Conservation (phyloP, 345 rosid genomes). For the Zanthoxylum bungeanum region DNA sequence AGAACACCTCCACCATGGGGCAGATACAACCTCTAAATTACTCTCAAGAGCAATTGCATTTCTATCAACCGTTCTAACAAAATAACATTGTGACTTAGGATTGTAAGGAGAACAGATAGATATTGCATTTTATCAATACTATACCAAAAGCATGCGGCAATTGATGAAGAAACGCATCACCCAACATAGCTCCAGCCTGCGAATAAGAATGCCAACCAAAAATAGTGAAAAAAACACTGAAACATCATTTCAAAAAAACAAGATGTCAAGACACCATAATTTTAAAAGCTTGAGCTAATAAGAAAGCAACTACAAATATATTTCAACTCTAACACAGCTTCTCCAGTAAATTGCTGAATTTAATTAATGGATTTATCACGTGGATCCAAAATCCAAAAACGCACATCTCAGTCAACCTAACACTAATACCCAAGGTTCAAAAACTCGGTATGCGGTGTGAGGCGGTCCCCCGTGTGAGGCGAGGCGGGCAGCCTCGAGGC, state of each 20-base stretch:
- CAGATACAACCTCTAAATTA: neutral
- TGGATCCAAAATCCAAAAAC: neutral
- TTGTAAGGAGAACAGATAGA: neutral
- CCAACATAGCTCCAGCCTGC: constrained; percentile 98
- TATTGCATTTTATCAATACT: constrained; percentile 7
- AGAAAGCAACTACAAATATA: neutral
- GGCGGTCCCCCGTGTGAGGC: too few species aligned
- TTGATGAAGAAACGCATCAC: constrained; percentile 99
- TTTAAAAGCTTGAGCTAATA: neutral
- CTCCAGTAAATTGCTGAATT: neutral
- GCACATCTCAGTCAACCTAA: neutral
- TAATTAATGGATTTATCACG: neutral
- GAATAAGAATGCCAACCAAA: constrained; percentile 19
- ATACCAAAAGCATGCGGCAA: constrained; percentile 98
- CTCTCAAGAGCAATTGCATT: neutral
- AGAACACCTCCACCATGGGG: neutral
- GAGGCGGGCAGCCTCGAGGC: too few species aligned
- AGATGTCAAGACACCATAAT: neutral
- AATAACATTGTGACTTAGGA: neutral
- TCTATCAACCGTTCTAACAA: neutral
- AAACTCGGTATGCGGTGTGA: too few species aligned
- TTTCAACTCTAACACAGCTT: neutral
- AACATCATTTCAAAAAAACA: too few species aligned
- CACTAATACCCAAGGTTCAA: too few species aligned
- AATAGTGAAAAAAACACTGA: neutral